Evolutionary conservation across 83 land plant genomes (phyloP).

Genomic region (Picea abies): DNA sequence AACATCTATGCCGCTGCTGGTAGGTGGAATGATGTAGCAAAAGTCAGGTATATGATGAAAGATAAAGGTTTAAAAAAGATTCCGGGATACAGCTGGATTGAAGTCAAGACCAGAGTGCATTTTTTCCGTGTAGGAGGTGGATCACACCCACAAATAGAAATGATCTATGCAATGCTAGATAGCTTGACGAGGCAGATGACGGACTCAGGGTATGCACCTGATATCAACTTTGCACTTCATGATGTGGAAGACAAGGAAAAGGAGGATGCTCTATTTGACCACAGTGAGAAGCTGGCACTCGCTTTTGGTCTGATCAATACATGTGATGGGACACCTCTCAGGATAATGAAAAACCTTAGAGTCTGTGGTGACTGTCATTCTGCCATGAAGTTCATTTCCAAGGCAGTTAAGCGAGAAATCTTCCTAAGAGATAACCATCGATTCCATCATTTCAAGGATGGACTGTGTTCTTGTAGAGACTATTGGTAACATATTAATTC

Average conservation of each 20-base stretch:
- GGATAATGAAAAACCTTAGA: conserved; percentile 8
- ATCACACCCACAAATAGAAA: conserved; percentile 14
- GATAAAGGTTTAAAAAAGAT: conserved; percentile 6
- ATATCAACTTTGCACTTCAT: conserved; percentile 12
- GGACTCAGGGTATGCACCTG: conserved; percentile 19
- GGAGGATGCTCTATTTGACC: conserved; percentile 8
- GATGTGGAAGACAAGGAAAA: conserved; percentile 17
- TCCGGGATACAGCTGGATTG: conserved; percentile 18
- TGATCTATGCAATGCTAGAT: conserved; percentile 16
- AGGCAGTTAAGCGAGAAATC: background rate
- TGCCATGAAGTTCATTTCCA: conserved; percentile 10
- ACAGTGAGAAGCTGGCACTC: conserved; percentile 22
- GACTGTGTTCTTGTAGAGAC: conserved; percentile 2
- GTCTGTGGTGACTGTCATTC: conserved; percentile 14
- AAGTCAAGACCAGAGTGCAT: conserved; percentile 7
- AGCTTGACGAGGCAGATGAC: background rate
- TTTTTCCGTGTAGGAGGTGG: conserved; percentile 19
- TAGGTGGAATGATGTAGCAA: background rate
- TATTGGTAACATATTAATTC: conserved; percentile 1
- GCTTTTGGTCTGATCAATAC: too few species aligned
- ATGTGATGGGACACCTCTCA: background rate
- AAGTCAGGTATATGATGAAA: background rate
- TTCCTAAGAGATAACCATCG: conserved; percentile 4
- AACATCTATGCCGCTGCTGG: conserved; percentile 1
- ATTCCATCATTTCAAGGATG: conserved; percentile 1